Base-by-base conservation (phyloP, 805 yeast species). In the Millerago galiae region DNA sequence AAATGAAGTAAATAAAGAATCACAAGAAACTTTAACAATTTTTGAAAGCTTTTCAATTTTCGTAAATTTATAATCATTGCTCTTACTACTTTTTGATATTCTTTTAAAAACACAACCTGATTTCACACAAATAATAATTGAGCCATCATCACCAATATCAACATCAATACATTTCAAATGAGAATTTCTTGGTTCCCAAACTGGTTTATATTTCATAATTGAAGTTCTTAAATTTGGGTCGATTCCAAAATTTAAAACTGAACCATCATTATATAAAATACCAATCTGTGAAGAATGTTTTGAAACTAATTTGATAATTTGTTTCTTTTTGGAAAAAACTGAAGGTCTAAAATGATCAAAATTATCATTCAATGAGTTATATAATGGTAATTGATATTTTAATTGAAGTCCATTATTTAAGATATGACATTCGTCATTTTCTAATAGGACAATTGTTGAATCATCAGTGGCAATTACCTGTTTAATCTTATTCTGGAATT, bases 101-200 rank as follows among this genome's bases (percentile, higher is more conserved):
- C 48, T 51, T 42, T 32, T 65, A 50, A 74, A 87, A 0, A 76
- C 85, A 17, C 81, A 72, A 0, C 96, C 96, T 38, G 79, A 77
- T 16, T 67, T 59, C 0, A 93, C 82, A 48, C 83, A 75, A 1
- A 90, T 57, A 1, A 89, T 65, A 2, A 86, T 59, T 0, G 85
- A 77, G 0, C 95, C 95, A 53, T 81, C 84, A 14, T 62, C 66
- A 2, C 83, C 74, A 35, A 81, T 70, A 53, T 81, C 91, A 27
- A 84, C 72, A 61, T 87, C 95, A 4, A 64, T 66, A 37, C 77
- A 87, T 42, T 65, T 68, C 70, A 77, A 63, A 50, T 76, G 80
- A 10, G 61, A 58, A 38, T 75, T 75, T 42, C 75, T 68, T 1
- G 90, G 85, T 27, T 63, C 70, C 91, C 93, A 85, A n/a, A 74